Evolutionary conservation across 768 basidiomycete genomes (phyloP), one percentile per base, ranked within the genome.

Genomic region (Chlorophyllum brunneum): DNA sequence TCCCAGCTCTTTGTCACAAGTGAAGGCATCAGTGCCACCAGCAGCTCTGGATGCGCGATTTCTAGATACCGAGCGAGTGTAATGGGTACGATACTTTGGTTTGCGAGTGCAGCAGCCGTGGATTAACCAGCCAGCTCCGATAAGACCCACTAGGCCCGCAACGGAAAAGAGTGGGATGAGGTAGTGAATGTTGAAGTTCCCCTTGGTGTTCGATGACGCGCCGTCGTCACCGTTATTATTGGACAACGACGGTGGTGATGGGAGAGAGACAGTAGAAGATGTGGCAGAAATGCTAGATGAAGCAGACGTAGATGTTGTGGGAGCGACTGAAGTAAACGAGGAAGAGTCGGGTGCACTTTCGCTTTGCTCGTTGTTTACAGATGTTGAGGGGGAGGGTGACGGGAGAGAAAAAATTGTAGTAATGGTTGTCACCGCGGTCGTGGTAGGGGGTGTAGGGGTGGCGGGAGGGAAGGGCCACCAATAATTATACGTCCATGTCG

Each of bases 71-170:
- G 20, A 10, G 7, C 5, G 24, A n/a, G 3, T 7, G 2, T 22
- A 33, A 4, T 20, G n/a, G 11, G 10, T 18, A 18, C n/a, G 34
- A 18, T 52, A 43, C 22, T 44, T 52, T 3, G 20, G 36, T 34
- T 48, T 49, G 6, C 57, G 57, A 2, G 51, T 56, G 18, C 44
- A 51, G 24, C 57, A 58, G 0, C 54, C 54, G 22, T 52, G 38
- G 27, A 54, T 40, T 4, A 51, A 27, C 54, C 51, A 58, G 6
- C 42, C 24, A 7, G 37, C 4, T 10, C 20, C 39, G 0, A 40
- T 36, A 40, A 55, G 23, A 15, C 29, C 5, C 10, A 55, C 16
- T 7, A 56, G 15, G 10, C 39, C 46, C 10, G 44, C 23, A 15
- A 55, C 34, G 1, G 49, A 40, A 16, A 55, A 34, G 20, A 50